phyloP scores from a whole-genome alignment of 2,329 filamentous ascomycete species.

The Cyphellophora europaea region DNA sequence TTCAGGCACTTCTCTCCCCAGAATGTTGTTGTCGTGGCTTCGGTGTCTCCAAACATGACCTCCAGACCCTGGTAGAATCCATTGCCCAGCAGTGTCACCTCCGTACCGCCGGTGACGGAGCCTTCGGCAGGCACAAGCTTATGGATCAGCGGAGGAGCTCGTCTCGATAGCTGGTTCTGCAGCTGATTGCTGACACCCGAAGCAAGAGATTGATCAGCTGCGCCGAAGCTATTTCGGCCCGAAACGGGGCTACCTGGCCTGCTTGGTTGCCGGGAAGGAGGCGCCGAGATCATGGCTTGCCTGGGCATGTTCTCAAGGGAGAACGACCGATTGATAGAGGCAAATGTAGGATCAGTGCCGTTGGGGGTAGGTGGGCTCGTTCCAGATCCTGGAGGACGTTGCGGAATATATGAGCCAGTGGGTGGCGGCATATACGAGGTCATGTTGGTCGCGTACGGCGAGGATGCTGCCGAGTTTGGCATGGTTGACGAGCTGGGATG shows the following conservation, averaged over 20 bases:
- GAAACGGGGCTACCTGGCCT: conserved; percentile 63
- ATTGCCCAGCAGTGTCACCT: conserved; percentile 75
- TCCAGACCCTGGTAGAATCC: conserved; percentile 71
- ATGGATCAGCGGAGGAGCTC: conserved; percentile 57
- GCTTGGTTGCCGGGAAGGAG: conserved; percentile 63
- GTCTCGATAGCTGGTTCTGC: conserved; percentile 36
- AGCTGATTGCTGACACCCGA: conserved; percentile 22
- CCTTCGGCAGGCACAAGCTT: conserved; percentile 79
- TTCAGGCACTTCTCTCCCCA: conserved; percentile 75
- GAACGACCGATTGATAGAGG: conserved; percentile 48
- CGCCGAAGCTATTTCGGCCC: conserved; percentile 35
- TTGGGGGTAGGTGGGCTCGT: conserved; percentile 59
- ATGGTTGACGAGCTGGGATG: conserved; percentile 19
- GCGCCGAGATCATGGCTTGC: conserved; percentile 60
- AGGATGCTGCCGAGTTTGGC: conserved; percentile 31
- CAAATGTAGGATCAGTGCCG: conserved; percentile 53
- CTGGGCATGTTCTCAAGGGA: conserved; percentile 58
- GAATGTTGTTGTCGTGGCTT: conserved; percentile 64
- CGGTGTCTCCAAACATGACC: conserved; percentile 70
- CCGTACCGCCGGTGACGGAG: conserved; percentile 71
- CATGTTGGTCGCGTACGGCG: conserved; percentile 31
- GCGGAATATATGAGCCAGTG: conserved; percentile 35
- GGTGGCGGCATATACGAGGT: conserved; percentile 26
- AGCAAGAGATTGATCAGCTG: conserved; percentile 22
- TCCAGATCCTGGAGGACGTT: conserved; percentile 17